Base-by-base conservation (phyloP, 306 rosid species). In the Quercus bicolor region DNA sequence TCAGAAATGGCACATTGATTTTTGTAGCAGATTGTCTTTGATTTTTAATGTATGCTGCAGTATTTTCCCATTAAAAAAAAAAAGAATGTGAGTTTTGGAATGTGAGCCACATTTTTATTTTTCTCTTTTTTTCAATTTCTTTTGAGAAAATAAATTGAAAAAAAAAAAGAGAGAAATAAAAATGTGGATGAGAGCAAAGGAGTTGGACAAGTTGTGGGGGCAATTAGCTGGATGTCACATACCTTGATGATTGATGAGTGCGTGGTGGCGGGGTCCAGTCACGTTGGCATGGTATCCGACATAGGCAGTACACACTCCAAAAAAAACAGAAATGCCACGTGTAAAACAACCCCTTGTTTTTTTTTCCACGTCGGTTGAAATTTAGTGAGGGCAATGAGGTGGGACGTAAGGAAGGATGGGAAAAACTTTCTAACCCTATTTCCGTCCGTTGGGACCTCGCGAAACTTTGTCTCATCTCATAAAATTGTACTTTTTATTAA, bases 191-290 rank as follows among this genome's bases (percentile, higher is more conserved):
- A 57, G 54, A 52, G 34, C 11, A 19, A 53, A n/a, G 0, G 56
- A 43, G 72, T 31, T 19, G 64, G 84, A 62, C 75, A 64, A 16
- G 60, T 23, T 1, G 77, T 77, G 68, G 72, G 76, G 79, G 56
- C 84, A 57, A 68, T 72, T 80, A 87, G 90, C 88, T 87, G 90
- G 78, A 84, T 6, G 62, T 78, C 90, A 84, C 80, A 75, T 31
- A 51, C 16, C 14, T 15, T 15, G 19, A 51, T 68, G 73, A 77
- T 29, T 65, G 75, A 37, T 12, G 5, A 13, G 45, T 40, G 53
- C 53, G 5, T 48, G 24, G 40, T 31, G 68, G 78, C 2, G 72
- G 62, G 86, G 60, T 45, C 84, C 87, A 79, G 2, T 16, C 74
- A 68, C 11, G 54, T 40, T 68, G 79, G 60, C 62, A 53, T 31